Percentiles rank a stretch among this genome's conserved stretches.
Evolutionary conservation across 2,329 filamentous ascomycete genomes (phyloP).

Genomic region (Parastagonospora nodorum): DNA sequence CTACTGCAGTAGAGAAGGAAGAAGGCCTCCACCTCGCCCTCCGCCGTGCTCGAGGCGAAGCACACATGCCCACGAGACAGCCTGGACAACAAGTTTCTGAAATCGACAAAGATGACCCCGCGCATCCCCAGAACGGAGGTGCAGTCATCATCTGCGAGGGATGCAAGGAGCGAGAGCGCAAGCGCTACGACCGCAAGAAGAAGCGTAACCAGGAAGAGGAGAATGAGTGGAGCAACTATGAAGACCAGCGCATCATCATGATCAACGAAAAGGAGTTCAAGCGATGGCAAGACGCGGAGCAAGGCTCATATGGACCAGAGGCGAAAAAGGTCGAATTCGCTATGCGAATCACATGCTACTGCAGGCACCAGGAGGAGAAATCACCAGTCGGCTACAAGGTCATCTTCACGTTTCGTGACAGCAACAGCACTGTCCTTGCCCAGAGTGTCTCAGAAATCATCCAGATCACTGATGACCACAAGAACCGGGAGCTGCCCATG

Average conservation of each 20-base stretch:
- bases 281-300: conserved; percentile 35
- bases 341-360: conserved; percentile 98
- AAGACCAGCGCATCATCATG: conserved; percentile 51
- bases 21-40: conserved; percentile 71
- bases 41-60: conserved; percentile 58
- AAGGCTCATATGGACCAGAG: conserved; percentile 19
- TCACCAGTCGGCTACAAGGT: conserved; percentile 75
- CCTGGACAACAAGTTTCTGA: conserved; percentile 48
- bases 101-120: conserved; percentile 64
- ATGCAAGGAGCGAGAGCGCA: conserved; percentile 91
- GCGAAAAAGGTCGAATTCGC: conserved; percentile 81
- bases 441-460: conserved; percentile 80
- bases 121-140: conserved; percentile 83
- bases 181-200: conserved; percentile 90
- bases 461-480: conserved; percentile 98
- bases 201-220: conserved; percentile 88
- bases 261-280: conserved; percentile 47
- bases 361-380: conserved; percentile 93
- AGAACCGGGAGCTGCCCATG: conserved; percentile 58
- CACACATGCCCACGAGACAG: conserved; percentile 43
- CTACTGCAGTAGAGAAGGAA: conserved; percentile 83
- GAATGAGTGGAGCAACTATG: conserved; percentile 69
- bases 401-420: conserved; percentile 92
- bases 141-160: conserved; percentile 89
- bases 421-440: conserved; percentile 73